Evolutionary conservation across 2,329 filamentous ascomycete species (phyloP).

Genomic region (Torrubiellomyces zombiae): DNA sequence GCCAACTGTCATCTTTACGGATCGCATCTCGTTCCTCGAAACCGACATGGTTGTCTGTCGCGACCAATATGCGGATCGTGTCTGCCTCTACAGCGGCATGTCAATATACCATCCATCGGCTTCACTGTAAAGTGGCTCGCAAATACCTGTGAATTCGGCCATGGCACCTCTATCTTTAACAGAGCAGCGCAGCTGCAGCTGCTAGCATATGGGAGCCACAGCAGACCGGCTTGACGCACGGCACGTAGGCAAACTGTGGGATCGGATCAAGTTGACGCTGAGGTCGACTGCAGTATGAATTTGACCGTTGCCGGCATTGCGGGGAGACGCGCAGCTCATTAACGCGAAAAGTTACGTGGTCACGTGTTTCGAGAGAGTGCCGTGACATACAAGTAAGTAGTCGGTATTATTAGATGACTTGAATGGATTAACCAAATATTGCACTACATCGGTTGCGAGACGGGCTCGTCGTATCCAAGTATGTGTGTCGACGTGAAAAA

Average conservation of each 20-base stretch:
- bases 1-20: slow-evolving; percentile 95
- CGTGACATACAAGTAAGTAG: too few relatives aligned
- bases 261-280: not conserved
- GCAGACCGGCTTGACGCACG: too few relatives aligned
- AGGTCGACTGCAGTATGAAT: not conserved
- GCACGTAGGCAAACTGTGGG: not conserved
- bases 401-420: too few relatives aligned
- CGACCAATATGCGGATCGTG: slow-evolving; percentile 84
- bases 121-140: too few relatives aligned
- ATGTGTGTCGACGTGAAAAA: too few relatives aligned
- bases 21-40: slow-evolving; percentile 87
- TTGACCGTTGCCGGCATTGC: slow-evolving; percentile 5
- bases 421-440: too few relatives aligned
- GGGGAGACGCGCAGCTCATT: slow-evolving; percentile 3
- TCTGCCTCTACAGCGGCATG: slow-evolving; percentile 43
- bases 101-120: too few relatives aligned
- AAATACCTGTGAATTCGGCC: slow-evolving; percentile 15
- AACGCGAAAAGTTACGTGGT: slow-evolving; percentile 13
- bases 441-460: too few relatives aligned
- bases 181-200: too few relatives aligned
- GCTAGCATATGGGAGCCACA: too few relatives aligned
- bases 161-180: too few relatives aligned
- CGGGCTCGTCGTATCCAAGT: too few relatives aligned
- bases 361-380: slow-evolving; percentile 15
- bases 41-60: slow-evolving; percentile 95